Conservation (phyloP, 2,329 filamentous ascomycete genomes). For the Venturia oleaginea region DNA sequence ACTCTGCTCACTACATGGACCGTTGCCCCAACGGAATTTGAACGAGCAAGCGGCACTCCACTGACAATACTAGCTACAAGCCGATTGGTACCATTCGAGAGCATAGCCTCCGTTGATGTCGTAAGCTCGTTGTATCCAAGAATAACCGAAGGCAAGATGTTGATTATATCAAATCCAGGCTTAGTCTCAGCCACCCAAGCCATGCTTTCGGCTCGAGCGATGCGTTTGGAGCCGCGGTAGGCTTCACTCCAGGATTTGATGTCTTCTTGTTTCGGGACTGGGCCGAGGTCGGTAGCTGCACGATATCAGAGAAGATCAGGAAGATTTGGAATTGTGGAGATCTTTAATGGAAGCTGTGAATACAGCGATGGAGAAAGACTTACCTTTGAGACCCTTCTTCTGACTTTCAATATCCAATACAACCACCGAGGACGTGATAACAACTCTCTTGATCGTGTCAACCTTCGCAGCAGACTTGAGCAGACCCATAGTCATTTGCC, state of each 20-base stretch:
- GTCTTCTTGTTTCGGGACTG: constrained; percentile 10
- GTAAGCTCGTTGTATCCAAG: constrained; percentile 23
- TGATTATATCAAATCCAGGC: constrained; percentile 22
- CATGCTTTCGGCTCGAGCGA: constrained; percentile 18
- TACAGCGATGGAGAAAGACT: background rate
- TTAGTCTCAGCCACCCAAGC: constrained; percentile 20
- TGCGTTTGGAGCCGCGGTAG: constrained; percentile 21
- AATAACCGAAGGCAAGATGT: constrained; percentile 23
- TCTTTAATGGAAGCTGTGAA: background rate
- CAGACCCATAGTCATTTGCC: constrained; percentile 30
- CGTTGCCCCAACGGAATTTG: background rate
- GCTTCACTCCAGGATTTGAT: constrained; percentile 15
- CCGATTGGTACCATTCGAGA: background rate
- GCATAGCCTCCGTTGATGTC: constrained; percentile 15
- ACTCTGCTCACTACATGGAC: background rate
- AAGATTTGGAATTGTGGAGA: background rate
- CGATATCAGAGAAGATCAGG: background rate
- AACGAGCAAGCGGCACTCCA: background rate
- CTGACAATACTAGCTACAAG: background rate
- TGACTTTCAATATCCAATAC: constrained; percentile 16
- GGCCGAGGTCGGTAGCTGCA: background rate
- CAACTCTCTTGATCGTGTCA: constrained; percentile 29
- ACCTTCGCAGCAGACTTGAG: constrained; percentile 29
- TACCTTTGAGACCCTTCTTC: background rate
- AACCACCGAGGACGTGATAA: constrained; percentile 27